These are phyloP conservation scores for Saccharomyces hybrid DNA, from an alignment of 1,139 yeast species.

Conservation along the genomic window DNA sequence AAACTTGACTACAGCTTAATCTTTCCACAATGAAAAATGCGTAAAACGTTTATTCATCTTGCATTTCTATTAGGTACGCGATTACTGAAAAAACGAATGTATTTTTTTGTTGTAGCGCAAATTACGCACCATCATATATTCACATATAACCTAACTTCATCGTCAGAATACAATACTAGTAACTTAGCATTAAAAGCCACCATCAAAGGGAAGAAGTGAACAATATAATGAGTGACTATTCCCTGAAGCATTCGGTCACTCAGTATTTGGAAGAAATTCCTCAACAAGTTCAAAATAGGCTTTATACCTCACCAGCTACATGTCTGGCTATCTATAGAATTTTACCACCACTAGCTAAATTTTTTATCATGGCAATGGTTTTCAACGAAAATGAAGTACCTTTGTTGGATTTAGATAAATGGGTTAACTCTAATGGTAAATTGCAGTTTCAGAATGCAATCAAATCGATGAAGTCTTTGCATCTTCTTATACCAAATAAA, in stretches of 20 bases:
- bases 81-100: background rate
- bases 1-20: slow-evolving; percentile 37
- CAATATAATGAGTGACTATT: slow-evolving; percentile 34
- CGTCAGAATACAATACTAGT: background rate
- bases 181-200: background rate
- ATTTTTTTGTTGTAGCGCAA: background rate
- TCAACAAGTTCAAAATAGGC: slow-evolving; percentile 67
- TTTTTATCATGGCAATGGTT: slow-evolving; percentile 79
- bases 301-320: slow-evolving; percentile 84
- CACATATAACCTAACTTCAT: background rate
- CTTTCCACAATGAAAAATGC: slow-evolving; percentile 24
- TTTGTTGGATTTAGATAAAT: slow-evolving; percentile 58
- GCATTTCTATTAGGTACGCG: background rate
- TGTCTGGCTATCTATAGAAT: slow-evolving; percentile 85
- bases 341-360: slow-evolving; percentile 82
- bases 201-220: background rate
- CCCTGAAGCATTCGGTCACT: slow-evolving; percentile 70
- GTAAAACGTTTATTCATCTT: background rate
- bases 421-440: slow-evolving; percentile 57
- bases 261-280: slow-evolving; percentile 88
- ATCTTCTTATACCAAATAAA: slow-evolving; percentile 55
- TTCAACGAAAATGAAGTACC: slow-evolving; percentile 72
- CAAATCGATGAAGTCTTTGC: slow-evolving; percentile 67
- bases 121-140: background rate
- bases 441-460: slow-evolving; percentile 61